phyloP scores from a whole-genome alignment of 495 filamentous ascomycete species.

The Entonaema liquescens region DNA sequence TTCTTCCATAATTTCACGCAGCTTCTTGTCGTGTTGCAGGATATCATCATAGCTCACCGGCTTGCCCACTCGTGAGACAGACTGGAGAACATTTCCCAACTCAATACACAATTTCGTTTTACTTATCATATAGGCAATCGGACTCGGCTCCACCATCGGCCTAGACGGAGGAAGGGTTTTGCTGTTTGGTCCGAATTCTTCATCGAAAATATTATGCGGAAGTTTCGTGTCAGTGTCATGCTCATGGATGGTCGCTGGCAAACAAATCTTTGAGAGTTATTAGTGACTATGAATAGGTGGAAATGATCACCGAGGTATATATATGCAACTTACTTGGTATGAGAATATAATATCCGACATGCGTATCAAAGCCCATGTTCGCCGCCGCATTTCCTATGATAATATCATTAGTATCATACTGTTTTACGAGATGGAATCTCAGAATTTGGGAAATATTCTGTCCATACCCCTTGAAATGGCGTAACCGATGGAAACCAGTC shows the following conservation, averaged over 20 bases:
- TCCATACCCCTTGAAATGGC: slow-evolving; percentile 76
- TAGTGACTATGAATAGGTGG: slow-evolving; percentile 42
- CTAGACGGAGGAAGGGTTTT: slow-evolving; percentile 79
- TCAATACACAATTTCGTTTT: slow-evolving; percentile 73
- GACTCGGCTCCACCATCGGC: slow-evolving; percentile 79
- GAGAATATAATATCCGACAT: slow-evolving; percentile 87
- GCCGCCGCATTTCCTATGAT: slow-evolving; percentile 79
- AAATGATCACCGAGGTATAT: background rate
- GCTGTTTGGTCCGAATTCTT: slow-evolving; percentile 85
- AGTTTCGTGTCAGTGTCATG: slow-evolving; percentile 86
- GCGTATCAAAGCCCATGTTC: slow-evolving; percentile 87
- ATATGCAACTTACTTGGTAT: slow-evolving; percentile 64
- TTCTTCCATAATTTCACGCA: slow-evolving; percentile 72
- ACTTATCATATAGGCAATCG: slow-evolving; percentile 85
- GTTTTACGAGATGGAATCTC: background rate
- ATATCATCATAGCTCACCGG: slow-evolving; percentile 79
- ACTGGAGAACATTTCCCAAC: slow-evolving; percentile 62
- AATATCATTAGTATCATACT: slow-evolving; percentile 11
- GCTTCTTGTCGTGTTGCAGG: slow-evolving; percentile 73
- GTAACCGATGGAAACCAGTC: slow-evolving; percentile 83
- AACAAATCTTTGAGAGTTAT: slow-evolving; percentile 56
- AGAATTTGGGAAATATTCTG: background rate
- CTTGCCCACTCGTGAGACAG: slow-evolving; percentile 59
- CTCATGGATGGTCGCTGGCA: slow-evolving; percentile 87
- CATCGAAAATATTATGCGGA: slow-evolving; percentile 91